These are phyloP conservation scores for Rhizopus stolonifer DNA, from an alignment of 371 early-diverging fungal genomes.

Conservation along the genomic window DNA sequence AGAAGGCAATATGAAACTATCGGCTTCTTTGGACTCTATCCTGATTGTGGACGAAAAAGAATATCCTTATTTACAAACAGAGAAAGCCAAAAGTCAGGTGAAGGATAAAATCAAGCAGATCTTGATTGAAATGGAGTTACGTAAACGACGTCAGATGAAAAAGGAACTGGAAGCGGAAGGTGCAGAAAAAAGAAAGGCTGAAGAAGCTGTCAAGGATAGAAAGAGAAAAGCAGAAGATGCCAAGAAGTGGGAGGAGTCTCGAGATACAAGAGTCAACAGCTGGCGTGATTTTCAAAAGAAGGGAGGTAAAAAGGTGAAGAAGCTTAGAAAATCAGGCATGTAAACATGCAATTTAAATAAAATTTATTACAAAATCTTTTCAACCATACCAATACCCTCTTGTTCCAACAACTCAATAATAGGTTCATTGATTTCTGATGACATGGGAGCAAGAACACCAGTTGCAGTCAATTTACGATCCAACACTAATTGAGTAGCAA, in stretches of 20 bases:
- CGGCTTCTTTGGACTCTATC: slow-evolving; percentile 28
- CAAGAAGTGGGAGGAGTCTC: slow-evolving; percentile 70
- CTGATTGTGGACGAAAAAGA: slow-evolving; percentile 32
- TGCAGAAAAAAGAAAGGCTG: slow-evolving; percentile 59
- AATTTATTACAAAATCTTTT: slow-evolving; percentile 78
- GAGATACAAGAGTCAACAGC: slow-evolving; percentile 69
- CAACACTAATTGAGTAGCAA: slow-evolving; percentile 89
- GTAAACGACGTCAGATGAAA: slow-evolving; percentile 63
- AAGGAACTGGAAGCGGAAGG: slow-evolving; percentile 76
- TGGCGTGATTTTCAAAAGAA: slow-evolving; percentile 70
- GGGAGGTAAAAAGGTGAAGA: slow-evolving; percentile 55
- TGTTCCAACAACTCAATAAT: slow-evolving; percentile 83
- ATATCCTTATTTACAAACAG: slow-evolving; percentile 41
- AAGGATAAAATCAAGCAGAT: slow-evolving; percentile 60
- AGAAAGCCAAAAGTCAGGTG: slow-evolving; percentile 41
- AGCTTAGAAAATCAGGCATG: slow-evolving; percentile 3
- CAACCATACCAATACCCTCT: slow-evolving; percentile 88
- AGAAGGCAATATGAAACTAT: slow-evolving; percentile 16
- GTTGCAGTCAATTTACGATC: slow-evolving; percentile 73
- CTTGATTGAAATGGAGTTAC: slow-evolving; percentile 63
- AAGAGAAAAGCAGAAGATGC: slow-evolving; percentile 69
- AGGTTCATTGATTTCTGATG: slow-evolving; percentile 84
- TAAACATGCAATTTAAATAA: no score
- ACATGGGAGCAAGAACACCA: slow-evolving; percentile 96
- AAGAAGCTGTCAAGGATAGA: slow-evolving; percentile 50